Percentiles rank a stretch among this genome's conserved stretches.
These are phyloP conservation scores for Tetrapisispora pingtungensis DNA, from an alignment of 805 yeast genomes.

Conservation along the genomic window DNA sequence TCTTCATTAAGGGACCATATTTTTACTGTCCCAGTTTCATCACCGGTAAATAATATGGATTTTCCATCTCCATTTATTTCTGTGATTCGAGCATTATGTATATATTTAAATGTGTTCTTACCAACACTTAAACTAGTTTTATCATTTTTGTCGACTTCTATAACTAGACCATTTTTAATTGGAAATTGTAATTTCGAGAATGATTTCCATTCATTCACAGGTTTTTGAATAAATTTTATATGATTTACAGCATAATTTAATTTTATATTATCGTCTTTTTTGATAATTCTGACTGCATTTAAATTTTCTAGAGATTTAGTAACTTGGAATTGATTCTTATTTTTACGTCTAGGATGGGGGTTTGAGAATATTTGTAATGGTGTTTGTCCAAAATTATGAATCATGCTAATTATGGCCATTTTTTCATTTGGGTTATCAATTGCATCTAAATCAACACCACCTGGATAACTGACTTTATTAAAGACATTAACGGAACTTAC, in stretches of 20 bases:
- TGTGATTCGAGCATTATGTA: constrained; percentile 11
- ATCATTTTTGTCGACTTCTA: neutral
- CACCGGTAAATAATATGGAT: constrained; percentile 29
- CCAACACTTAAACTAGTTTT: neutral
- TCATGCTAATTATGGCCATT: constrained; percentile 70
- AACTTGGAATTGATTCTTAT: neutral
- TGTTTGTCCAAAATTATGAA: constrained; percentile 88
- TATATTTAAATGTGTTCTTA: neutral
- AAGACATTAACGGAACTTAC: constrained; percentile 62
- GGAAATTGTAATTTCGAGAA: neutral
- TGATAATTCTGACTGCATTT: neutral
- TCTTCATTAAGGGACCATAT: constrained; percentile 35
- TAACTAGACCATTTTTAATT: too few species aligned
- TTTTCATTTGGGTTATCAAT: constrained; percentile 66
- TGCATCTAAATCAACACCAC: constrained; percentile 67
- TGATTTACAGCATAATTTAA: neutral
- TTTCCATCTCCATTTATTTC: constrained; percentile 19
- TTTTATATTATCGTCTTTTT: neutral
- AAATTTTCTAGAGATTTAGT: neutral
- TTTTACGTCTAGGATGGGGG: constrained; percentile 48
- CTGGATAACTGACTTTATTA: constrained; percentile 76
- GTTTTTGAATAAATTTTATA: too few species aligned
- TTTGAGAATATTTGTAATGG: constrained; percentile 61
- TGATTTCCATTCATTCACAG: neutral
- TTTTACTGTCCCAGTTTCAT: constrained; percentile 51